A percentile compares a stretch with the other conserved stretches of the same genome.
Conservation (phyloP, 768 basidiomycete species). For the Pulveroboletus sp. region DNA sequence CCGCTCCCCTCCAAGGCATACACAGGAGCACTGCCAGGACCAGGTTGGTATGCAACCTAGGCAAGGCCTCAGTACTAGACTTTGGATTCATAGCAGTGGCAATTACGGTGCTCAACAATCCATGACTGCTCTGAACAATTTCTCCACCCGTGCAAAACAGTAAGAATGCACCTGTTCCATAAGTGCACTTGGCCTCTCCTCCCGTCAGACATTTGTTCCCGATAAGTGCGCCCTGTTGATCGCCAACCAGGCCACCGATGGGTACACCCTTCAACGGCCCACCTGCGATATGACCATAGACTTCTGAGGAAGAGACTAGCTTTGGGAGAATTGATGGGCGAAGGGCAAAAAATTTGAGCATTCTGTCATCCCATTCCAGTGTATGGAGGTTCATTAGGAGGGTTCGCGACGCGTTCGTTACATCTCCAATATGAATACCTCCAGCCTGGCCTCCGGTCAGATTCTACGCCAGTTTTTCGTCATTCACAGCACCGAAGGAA, state of each 20-base stretch:
- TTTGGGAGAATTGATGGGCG: conserved; percentile 74
- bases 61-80: conserved; percentile 2
- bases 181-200: conserved; percentile 97
- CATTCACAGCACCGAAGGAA: background rate
- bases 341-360: conserved; percentile 85
- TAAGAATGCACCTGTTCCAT: conserved; percentile 95
- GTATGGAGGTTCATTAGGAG: conserved; percentile 82
- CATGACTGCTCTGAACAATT: conserved; percentile 80
- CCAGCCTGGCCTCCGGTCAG: conserved; percentile 71
- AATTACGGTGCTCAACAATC: conserved; percentile 80
- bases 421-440: conserved; percentile 82
- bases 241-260: conserved; percentile 93
- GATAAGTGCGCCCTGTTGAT: conserved; percentile 94
- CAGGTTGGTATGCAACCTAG: conserved; percentile 87
- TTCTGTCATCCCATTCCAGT: conserved; percentile 75
- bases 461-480: conserved; percentile 45
- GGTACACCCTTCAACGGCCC: conserved; percentile 71
- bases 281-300: conserved; percentile 73
- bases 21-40: conserved; percentile 68
- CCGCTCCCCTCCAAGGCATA: conserved; percentile 95
- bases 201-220: conserved; percentile 92
- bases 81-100: background rate
- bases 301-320: conserved; percentile 87
- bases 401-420: conserved; percentile 95
- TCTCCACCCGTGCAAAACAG: conserved; percentile 91